Evolutionary conservation across 2,329 filamentous ascomycete species (phyloP).

Genomic region (Seiridium cupressi): DNA sequence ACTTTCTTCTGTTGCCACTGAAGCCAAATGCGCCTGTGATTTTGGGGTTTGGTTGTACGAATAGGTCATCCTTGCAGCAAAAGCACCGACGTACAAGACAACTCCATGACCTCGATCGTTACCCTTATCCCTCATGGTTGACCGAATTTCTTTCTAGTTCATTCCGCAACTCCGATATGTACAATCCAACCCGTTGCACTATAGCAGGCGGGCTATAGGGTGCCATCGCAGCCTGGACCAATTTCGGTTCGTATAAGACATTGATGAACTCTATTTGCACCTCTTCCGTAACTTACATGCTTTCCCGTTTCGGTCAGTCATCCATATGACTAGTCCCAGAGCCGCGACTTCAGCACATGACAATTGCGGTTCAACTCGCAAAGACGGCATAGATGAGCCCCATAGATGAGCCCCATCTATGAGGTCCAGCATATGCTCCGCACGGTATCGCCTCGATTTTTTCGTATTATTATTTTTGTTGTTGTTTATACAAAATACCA

Average conservation of each 20-base stretch:
- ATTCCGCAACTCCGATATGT: neutral
- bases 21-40: no score
- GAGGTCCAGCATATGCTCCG: no score
- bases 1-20: no score
- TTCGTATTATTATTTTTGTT: no score
- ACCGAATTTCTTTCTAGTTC: neutral
- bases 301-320: neutral
- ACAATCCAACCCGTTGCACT: neutral
- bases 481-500: no score
- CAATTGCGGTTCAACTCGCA: neutral
- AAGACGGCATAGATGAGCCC: neutral
- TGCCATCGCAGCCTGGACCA: neutral
- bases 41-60: no score
- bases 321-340: neutral
- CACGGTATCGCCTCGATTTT: no score
- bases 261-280: neutral
- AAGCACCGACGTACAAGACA: no score
- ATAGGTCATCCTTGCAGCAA: no score
- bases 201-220: neutral
- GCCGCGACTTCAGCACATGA: neutral
- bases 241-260: neutral
- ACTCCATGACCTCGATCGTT: neutral
- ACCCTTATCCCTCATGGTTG: neutral
- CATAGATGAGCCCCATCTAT: no score
- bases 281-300: neutral